Evolutionary conservation across 164 flowering plant genomes (phyloP).

Genomic region (Litsea cubeba): DNA sequence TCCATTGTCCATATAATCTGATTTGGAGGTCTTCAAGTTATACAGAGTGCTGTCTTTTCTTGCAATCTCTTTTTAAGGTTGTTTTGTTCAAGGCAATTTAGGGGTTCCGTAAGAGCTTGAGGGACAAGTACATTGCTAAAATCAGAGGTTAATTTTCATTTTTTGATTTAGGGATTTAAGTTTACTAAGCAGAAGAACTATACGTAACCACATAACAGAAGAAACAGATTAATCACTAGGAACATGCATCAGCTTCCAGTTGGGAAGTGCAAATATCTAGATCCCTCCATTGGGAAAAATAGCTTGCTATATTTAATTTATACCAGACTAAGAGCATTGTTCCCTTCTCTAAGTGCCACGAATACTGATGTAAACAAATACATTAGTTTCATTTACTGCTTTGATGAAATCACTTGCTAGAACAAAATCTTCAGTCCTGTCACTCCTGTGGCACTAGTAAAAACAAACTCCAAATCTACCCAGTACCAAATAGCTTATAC

Average conservation of each 20-base stretch:
- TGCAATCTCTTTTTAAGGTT: too few relatives aligned
- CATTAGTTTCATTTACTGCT: neutral
- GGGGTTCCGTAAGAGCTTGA: too few relatives aligned
- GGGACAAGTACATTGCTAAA: too few relatives aligned
- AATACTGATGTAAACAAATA: neutral
- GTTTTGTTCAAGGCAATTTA: too few relatives aligned
- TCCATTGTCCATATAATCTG: too few relatives aligned
- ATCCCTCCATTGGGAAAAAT: neutral
- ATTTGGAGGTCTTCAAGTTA: too few relatives aligned
- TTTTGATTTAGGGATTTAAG: too few relatives aligned
- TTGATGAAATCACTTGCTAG: neutral
- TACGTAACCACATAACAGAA: neutral
- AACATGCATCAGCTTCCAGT: neutral
- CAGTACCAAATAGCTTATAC: neutral
- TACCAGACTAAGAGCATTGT: neutral
- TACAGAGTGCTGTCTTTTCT: too few relatives aligned
- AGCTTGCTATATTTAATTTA: too few relatives aligned
- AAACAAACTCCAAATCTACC: neutral
- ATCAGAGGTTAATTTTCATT: too few relatives aligned
- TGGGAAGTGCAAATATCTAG: neutral
- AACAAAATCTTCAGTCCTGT: neutral
- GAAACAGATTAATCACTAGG: neutral
- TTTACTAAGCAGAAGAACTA: too few relatives aligned
- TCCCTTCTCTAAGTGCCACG: neutral
- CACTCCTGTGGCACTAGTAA: neutral